These are phyloP conservation scores for Phytomonas francai DNA, from an alignment of 208 protist genomes.

Conservation along the genomic window DNA sequence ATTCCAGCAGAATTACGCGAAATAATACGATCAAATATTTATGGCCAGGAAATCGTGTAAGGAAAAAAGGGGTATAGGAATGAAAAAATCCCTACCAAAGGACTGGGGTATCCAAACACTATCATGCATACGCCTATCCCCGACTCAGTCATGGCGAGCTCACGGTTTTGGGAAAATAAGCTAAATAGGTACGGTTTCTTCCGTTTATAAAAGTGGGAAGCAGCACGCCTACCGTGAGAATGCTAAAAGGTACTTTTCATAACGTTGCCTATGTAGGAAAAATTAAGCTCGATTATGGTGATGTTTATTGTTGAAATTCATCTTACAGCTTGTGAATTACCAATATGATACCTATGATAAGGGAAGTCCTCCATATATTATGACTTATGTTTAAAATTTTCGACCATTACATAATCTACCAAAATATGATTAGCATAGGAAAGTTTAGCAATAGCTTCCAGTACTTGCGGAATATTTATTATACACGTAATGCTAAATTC, in stretches of 20 bases:
- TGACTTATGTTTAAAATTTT: not conserved
- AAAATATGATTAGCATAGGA: not conserved
- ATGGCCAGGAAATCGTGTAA: not conserved
- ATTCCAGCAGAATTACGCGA: not conserved
- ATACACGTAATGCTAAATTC: not conserved
- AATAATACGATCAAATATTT: constrained; percentile 5
- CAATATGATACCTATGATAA: not conserved
- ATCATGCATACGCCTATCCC: not conserved
- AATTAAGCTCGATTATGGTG: not conserved
- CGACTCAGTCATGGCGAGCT: not conserved
- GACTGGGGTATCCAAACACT: not conserved
- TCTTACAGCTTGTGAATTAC: not conserved
- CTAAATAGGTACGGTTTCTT: not conserved
- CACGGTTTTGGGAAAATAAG: not conserved
- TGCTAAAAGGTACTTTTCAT: not conserved
- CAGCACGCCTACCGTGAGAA: not conserved
- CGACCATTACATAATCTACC: not conserved
- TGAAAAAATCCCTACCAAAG: not conserved
- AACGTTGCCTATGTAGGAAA: not conserved
- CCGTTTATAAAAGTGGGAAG: not conserved
- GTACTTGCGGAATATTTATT: not conserved
- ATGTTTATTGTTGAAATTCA: not conserved
- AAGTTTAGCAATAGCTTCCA: not conserved
- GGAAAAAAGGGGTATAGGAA: not conserved
- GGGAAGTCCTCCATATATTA: not conserved